phyloP scores from a whole-genome alignment of 768 basidiomycete species.

The Pleurotus pulmonarius region DNA sequence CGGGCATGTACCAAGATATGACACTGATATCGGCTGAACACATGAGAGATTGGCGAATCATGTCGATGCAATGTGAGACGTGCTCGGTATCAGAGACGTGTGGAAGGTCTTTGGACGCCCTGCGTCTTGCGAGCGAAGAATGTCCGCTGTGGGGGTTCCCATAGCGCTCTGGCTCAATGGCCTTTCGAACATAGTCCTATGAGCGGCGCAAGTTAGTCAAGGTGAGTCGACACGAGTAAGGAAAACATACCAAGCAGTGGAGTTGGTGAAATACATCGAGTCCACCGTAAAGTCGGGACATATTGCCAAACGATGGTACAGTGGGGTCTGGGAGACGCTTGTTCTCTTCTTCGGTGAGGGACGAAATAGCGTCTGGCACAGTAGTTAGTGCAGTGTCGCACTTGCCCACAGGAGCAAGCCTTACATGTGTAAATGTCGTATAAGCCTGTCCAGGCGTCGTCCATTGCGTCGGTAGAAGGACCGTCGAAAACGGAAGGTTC shows the following conservation, averaged over 20 bases:
- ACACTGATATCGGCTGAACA: conserved; percentile 14
- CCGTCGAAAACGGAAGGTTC: conserved; percentile 2
- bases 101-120: conserved; percentile 3
- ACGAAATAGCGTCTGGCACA: conserved; percentile 10
- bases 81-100: conserved; percentile 11
- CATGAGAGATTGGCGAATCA: conserved; percentile 18
- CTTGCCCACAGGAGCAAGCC: background rate
- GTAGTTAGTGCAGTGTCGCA: too few species aligned
- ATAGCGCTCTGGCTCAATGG: conserved; percentile 13
- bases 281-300: conserved; percentile 14
- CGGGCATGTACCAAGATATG: conserved; percentile 15
- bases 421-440: conserved; percentile 9
- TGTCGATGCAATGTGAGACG: conserved; percentile 17
- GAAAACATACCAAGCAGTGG: conserved; percentile 18
- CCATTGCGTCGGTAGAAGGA: conserved; percentile 16
- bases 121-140: too few species aligned
- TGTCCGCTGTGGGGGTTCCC: background rate
- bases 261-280: conserved; percentile 24
- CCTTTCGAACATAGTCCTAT: conserved; percentile 16
- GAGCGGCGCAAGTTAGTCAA: background rate
- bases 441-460: conserved; percentile 17
- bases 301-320: conserved; percentile 14
- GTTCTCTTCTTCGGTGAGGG: conserved; percentile 16
- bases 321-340: conserved; percentile 17
- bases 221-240: background rate